Conservation (phyloP, 2,329 filamentous ascomycete species). For the Alternaria panax region DNA sequence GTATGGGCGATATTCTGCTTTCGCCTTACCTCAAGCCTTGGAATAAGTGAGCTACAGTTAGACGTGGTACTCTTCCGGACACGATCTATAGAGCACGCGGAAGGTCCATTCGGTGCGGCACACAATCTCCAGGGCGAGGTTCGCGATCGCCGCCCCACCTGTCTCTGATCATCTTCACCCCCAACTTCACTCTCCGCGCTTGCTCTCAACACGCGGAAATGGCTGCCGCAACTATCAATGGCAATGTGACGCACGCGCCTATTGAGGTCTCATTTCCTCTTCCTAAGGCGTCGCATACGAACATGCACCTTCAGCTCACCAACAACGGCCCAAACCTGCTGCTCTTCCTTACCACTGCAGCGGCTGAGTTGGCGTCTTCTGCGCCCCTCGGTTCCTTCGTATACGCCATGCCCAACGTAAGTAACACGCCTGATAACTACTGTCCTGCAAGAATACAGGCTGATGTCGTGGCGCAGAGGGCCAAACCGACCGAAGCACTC, state of each 20-base stretch:
- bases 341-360: slow-evolving; percentile 63
- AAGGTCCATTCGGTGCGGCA: not conserved
- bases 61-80: not conserved
- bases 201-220: slow-evolving; percentile 19
- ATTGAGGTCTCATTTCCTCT: slow-evolving; percentile 65
- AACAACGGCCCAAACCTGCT: slow-evolving; percentile 61
- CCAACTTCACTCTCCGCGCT: slow-evolving; percentile 1
- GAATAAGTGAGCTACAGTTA: not conserved
- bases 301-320: slow-evolving; percentile 66
- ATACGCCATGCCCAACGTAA: slow-evolving; percentile 89
- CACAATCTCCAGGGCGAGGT: not conserved
- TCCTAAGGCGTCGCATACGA: slow-evolving; percentile 64
- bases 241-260: slow-evolving; percentile 46
- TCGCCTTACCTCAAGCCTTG: too few species aligned
- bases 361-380: slow-evolving; percentile 50
- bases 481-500: slow-evolving; percentile 65
- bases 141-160: slow-evolving; percentile 12
- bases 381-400: slow-evolving; percentile 82
- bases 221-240: slow-evolving; percentile 23
- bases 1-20: not conserved
- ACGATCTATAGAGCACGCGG: not conserved
- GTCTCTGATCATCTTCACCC: not conserved
- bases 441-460: not conserved
- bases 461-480: slow-evolving; percentile 39
- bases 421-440: slow-evolving; percentile 21